These are phyloP conservation scores for Cryptococcus sp. DNA, from an alignment of 1,284 basidiomycete genomes.

Conservation along the genomic window DNA sequence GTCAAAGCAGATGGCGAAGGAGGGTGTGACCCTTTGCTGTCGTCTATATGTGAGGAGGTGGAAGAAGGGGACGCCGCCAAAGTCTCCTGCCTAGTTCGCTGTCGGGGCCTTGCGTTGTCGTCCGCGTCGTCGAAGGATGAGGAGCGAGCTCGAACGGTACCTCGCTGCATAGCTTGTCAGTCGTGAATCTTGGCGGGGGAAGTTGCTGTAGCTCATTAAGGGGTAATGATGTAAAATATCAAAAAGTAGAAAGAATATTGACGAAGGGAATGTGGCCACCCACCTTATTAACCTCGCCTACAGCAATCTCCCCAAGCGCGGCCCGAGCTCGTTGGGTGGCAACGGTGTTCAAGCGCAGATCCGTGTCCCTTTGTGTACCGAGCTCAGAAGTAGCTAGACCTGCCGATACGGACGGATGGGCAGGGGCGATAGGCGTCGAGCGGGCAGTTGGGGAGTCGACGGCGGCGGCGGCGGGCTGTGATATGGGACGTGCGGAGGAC, in stretches of 20 bases:
- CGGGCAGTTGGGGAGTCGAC: conserved; percentile 5
- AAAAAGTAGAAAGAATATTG: too few species aligned
- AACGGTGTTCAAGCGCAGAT: background rate
- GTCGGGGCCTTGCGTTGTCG: conserved; percentile 8
- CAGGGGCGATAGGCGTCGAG: background rate
- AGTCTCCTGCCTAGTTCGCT: conserved; percentile 6
- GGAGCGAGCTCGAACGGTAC: conserved; percentile 21
- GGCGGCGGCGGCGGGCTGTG: background rate
- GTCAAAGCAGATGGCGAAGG: background rate
- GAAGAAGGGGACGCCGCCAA: conserved; percentile 9
- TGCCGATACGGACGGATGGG: background rate
- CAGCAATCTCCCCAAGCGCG: too few species aligned
- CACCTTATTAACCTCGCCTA: too few species aligned
- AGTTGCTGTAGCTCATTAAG: too few species aligned
- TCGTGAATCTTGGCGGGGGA: background rate
- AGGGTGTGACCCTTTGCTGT: conserved; percentile 1
- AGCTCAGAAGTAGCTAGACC: background rate
- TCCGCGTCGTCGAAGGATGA: conserved; percentile 17
- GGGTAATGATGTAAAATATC: too few species aligned
- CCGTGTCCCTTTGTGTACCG: too few species aligned
- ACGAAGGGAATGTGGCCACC: too few species aligned
- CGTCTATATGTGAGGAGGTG: background rate
- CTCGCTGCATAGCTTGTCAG: conserved; percentile 21
- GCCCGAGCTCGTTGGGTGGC: background rate
- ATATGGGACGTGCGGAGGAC: conserved; percentile 14